Percentiles rank a stretch among this genome's conserved stretches.
Evolutionary conservation across 2,329 filamentous ascomycete species (phyloP).

Genomic region (Pseudocercospora macadamiae): DNA sequence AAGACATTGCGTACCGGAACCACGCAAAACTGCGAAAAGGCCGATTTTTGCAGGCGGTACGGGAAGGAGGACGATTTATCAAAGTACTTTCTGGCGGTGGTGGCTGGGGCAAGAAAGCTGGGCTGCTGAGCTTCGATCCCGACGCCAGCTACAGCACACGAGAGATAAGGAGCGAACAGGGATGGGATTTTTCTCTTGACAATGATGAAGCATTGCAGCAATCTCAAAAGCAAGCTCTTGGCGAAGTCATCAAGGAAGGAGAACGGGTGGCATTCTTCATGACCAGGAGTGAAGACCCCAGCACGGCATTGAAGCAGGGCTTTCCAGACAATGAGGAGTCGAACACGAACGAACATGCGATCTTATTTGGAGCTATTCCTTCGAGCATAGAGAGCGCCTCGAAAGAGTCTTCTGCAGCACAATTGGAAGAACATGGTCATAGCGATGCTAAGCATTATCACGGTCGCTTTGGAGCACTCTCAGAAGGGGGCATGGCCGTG

Average conservation of each 20-base stretch:
- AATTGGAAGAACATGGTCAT: not conserved
- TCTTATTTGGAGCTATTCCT: slow-evolving; percentile 47
- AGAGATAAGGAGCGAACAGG: slow-evolving; percentile 58
- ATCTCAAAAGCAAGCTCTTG: slow-evolving; percentile 44
- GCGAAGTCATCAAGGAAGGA: slow-evolving; percentile 64
- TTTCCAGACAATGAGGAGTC: not conserved
- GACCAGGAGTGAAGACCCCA: slow-evolving; percentile 30
- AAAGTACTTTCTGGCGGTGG: slow-evolving; percentile 74
- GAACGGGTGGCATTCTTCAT: slow-evolving; percentile 70
- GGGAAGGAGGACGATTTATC: slow-evolving; percentile 45
- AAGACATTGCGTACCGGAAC: not conserved
- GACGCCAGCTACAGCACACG: slow-evolving; percentile 58
- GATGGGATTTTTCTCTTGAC: slow-evolving; percentile 53
- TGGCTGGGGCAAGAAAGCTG: slow-evolving; percentile 81
- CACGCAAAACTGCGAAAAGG: not conserved
- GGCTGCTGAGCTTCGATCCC: slow-evolving; percentile 77
- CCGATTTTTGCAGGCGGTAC: not conserved
- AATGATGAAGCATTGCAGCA: slow-evolving; percentile 36
- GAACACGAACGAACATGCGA: not conserved
- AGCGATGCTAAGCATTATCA: slow-evolving; percentile 17
- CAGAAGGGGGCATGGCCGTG: slow-evolving; percentile 63
- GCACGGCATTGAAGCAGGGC: not conserved
- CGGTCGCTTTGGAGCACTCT: slow-evolving; percentile 64
- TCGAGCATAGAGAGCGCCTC: slow-evolving; percentile 46
- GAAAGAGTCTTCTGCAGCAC: slow-evolving; percentile 10